Conservation (phyloP, 352 stramenopile species). For the Pythium diclinum region DNA sequence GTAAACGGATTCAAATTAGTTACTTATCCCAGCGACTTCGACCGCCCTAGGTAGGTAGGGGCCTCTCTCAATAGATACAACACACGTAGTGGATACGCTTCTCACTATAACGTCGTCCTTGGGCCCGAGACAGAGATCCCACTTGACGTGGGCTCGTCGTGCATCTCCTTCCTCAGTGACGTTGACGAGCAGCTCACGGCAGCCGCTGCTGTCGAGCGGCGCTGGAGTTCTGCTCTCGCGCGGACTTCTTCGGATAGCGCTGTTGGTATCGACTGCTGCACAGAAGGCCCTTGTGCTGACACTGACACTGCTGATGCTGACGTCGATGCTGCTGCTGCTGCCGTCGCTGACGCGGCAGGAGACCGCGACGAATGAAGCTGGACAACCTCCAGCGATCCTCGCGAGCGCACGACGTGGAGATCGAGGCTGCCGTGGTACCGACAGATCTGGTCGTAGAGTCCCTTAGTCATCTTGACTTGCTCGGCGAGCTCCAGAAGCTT, state of each 20-base stretch:
- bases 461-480: slow-evolving; percentile 37
- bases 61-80: background rate
- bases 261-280: background rate
- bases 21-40: background rate
- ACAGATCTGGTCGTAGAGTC: slow-evolving; percentile 42
- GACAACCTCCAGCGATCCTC: slow-evolving; percentile 31
- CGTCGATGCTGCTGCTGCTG: background rate
- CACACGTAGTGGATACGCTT: background rate
- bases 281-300: too few species aligned
- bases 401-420: slow-evolving; percentile 33
- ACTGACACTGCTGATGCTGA: background rate
- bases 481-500: slow-evolving; percentile 44
- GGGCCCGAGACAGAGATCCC: background rate
- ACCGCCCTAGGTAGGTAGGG: background rate
- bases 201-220: slow-evolving; percentile 6
- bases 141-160: background rate
- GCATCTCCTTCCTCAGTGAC: background rate
- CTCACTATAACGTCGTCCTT: background rate
- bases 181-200: slow-evolving; percentile 6
- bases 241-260: slow-evolving; percentile 5
- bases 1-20: background rate
- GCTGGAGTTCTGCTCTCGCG: slow-evolving; percentile 11
- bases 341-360: background rate
- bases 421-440: slow-evolving; percentile 39
- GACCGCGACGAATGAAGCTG: slow-evolving; percentile 25